These are phyloP conservation scores for Euphorbia celastroides DNA, from an alignment of 441 rosid genomes.

Conservation along the genomic window DNA sequence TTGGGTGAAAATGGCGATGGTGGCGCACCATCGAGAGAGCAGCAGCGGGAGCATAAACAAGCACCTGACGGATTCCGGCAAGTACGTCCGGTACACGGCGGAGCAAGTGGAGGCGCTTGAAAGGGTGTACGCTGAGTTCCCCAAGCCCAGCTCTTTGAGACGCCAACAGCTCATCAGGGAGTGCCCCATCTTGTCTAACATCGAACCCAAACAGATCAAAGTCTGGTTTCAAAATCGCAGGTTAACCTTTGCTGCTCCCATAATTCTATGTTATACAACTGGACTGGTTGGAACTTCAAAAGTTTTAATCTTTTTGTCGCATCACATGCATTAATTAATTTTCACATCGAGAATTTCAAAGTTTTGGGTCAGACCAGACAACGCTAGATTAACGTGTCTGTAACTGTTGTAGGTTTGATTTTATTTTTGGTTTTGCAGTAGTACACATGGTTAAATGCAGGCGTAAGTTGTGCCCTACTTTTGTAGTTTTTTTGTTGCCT, in stretches of 20 bases:
- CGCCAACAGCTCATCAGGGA: slow-evolving; percentile 95
- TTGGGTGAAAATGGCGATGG: slow-evolving; percentile 62
- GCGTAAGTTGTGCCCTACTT: not conserved
- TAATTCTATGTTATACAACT: not conserved
- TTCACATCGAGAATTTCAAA: not conserved
- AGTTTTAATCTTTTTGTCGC: slow-evolving; percentile 1
- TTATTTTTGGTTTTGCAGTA: not conserved
- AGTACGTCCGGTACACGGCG: slow-evolving; percentile 94
- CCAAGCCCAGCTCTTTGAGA: slow-evolving; percentile 89
- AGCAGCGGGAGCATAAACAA: slow-evolving; percentile 74
- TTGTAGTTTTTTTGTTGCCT: not conserved
- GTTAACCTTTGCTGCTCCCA: slow-evolving; percentile 24
- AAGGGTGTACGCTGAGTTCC: slow-evolving; percentile 95
- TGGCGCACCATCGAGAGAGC: slow-evolving; percentile 72
- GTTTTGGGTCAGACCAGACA: not conserved
- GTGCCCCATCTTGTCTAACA: slow-evolving; percentile 81
- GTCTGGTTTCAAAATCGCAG: slow-evolving; percentile 99
- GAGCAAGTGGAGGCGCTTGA: slow-evolving; percentile 99
- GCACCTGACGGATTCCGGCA: slow-evolving; percentile 69
- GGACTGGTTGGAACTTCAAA: not conserved
- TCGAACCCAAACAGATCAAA: slow-evolving; percentile 99
- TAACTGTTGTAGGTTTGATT: not conserved
- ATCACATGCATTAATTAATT: slow-evolving; percentile 1
- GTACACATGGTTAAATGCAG: not conserved
- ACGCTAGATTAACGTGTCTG: no score